These are phyloP conservation scores for Scheffersomyces lignosus DNA, from an alignment of 805 yeast species.

Conservation along the genomic window DNA sequence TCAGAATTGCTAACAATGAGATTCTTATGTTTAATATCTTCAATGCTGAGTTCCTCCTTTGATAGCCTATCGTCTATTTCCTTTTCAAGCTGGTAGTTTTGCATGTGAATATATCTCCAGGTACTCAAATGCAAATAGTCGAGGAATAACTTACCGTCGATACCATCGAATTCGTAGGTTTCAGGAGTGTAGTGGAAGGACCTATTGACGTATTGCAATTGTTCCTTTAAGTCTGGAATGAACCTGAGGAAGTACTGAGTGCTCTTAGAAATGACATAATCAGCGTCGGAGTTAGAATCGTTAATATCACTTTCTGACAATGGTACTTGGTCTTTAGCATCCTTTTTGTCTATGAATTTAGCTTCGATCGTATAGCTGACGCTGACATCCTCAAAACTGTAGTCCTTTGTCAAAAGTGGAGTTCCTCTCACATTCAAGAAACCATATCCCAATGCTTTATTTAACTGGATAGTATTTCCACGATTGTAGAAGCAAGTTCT, in stretches of 20 bases:
- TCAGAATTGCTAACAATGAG: constrained; percentile 14
- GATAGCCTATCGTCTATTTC: constrained; percentile 36
- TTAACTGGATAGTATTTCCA: constrained; percentile 34
- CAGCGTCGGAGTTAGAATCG: constrained; percentile 30
- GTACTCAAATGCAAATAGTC: constrained; percentile 26
- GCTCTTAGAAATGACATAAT: constrained; percentile 37
- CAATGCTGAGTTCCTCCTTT: constrained; percentile 22
- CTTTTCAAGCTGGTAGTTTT: constrained; percentile 31
- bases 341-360: constrained; percentile 49
- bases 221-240: constrained; percentile 36
- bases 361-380: constrained; percentile 54
- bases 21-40: constrained; percentile 35
- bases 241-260: constrained; percentile 39
- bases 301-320: constrained; percentile 38
- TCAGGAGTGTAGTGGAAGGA: constrained; percentile 25
- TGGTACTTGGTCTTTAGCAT: constrained; percentile 29
- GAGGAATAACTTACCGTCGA: constrained; percentile 34
- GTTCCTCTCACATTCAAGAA: constrained; percentile 49
- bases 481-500: constrained; percentile 34
- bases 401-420: constrained; percentile 53
- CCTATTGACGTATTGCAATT: constrained; percentile 24
- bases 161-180: constrained; percentile 30
- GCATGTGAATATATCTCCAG: constrained; percentile 31
- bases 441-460: constrained; percentile 55
- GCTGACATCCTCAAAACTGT: constrained; percentile 43